A percentile compares a stretch with the other conserved stretches of the same genome.
These are phyloP conservation scores for Linanthus parryae DNA, from an alignment of 148 eudicot genomes.

Conservation along the genomic window DNA sequence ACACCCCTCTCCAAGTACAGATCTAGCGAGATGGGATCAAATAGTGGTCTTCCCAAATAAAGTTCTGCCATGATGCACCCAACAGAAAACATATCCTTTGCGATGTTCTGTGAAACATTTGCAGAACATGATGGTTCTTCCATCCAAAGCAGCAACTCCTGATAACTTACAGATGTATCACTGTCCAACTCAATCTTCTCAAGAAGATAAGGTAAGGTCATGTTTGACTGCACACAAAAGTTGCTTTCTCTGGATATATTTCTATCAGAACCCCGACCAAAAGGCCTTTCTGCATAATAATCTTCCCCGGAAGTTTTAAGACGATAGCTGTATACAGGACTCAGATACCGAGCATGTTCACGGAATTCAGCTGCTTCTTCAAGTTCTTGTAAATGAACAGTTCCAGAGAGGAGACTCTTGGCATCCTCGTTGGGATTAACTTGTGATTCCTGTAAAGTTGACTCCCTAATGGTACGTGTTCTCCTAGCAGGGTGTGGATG, in stretches of 20 bases:
- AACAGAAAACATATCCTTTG: conserved; percentile 73
- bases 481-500: conserved; percentile 70
- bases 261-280: conserved; percentile 15
- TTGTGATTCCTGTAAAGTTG: conserved; percentile 1
- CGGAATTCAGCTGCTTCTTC: conserved; percentile 70
- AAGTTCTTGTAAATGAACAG: conserved; percentile 38
- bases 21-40: conserved; percentile 55
- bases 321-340: conserved; percentile 49
- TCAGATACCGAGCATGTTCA: conserved; percentile 70
- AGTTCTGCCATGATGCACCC: conserved; percentile 95
- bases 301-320: conserved; percentile 17
- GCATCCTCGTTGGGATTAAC: conserved; percentile 12
- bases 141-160: conserved; percentile 72
- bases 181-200: conserved; percentile 68
- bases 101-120: conserved; percentile 33
- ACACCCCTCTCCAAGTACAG: conserved; percentile 44
- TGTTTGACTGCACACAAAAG: conserved; percentile 14
- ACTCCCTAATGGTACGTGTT: conserved; percentile 11
- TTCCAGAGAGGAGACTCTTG: conserved; percentile 24
- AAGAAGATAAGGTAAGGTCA: conserved; percentile 52
- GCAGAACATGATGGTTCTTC: conserved; percentile 34
- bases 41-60: conserved; percentile 75
- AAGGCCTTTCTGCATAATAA: conserved; percentile 21
- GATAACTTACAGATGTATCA: conserved; percentile 53
- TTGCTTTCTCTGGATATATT: conserved; percentile 10